Conservation (phyloP, 2,329 filamentous ascomycete species). For the Cladophialophora immunda region DNA sequence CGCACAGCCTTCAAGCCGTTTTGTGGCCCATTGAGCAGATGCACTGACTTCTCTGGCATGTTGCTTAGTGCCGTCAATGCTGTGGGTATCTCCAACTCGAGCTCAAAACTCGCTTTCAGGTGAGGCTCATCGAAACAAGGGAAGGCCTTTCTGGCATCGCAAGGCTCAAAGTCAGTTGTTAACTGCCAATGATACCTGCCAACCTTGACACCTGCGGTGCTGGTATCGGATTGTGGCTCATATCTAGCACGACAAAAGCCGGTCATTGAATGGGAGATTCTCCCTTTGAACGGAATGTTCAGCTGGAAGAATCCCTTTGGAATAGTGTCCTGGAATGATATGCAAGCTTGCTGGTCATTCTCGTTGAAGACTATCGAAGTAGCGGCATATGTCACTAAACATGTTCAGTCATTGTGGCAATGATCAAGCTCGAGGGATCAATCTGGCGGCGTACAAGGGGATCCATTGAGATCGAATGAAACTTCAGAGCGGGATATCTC, state of each 20-base stretch:
- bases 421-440: not conserved
- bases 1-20: slow-evolving; percentile 68
- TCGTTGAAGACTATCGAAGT: not conserved
- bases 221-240: slow-evolving; percentile 75
- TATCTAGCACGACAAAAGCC: slow-evolving; percentile 95
- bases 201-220: slow-evolving; percentile 78
- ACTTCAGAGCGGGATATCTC: slow-evolving; percentile 12
- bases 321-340: not conserved
- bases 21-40: slow-evolving; percentile 71
- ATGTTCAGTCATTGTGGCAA: not conserved
- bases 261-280: slow-evolving; percentile 87
- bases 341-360: not conserved
- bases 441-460: slow-evolving; percentile 3
- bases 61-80: slow-evolving; percentile 90
- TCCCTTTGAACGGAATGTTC: slow-evolving; percentile 76
- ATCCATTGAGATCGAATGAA: not conserved
- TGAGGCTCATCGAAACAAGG: slow-evolving; percentile 98
- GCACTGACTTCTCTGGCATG: slow-evolving; percentile 79
- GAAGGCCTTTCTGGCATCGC: slow-evolving; percentile 90
- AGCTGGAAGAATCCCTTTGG: slow-evolving; percentile 71
- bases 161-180: slow-evolving; percentile 96
- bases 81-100: slow-evolving; percentile 88
- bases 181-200: slow-evolving; percentile 74
- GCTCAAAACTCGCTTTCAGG: slow-evolving; percentile 92
- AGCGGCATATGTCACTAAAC: not conserved